A percentile compares a stretch with the other conserved stretches of the same genome.
These are phyloP conservation scores for Oleoguttula mirabilis DNA, from an alignment of 495 filamentous ascomycete genomes.

Conservation along the genomic window DNA sequence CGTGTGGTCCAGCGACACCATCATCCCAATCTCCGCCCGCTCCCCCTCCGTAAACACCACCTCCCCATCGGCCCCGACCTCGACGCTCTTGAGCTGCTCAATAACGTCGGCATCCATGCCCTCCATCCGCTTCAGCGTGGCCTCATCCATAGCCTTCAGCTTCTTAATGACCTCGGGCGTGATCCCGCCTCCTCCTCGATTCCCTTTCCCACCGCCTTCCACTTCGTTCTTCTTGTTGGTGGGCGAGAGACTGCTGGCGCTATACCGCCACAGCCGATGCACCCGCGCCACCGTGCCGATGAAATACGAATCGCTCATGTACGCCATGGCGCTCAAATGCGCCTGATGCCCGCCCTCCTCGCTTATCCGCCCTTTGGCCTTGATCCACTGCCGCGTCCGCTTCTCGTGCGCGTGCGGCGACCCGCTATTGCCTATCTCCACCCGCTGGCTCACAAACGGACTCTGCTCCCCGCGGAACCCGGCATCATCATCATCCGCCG, in stretches of 20 bases:
- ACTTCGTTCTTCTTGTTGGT: slow-evolving; percentile 20
- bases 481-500: slow-evolving; percentile 6
- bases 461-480: slow-evolving; percentile 24
- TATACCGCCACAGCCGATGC: slow-evolving; percentile 58
- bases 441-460: slow-evolving; percentile 47
- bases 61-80: slow-evolving; percentile 22
- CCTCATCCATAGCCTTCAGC: slow-evolving; percentile 11
- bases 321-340: slow-evolving; percentile 77
- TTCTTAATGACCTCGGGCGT: slow-evolving; percentile 33
- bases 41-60: slow-evolving; percentile 6
- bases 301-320: slow-evolving; percentile 84
- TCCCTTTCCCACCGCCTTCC: too few relatives aligned
- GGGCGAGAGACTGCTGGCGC: slow-evolving; percentile 20
- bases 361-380: slow-evolving; percentile 61
- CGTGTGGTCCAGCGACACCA: slow-evolving; percentile 86
- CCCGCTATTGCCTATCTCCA: slow-evolving; percentile 39
- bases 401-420: slow-evolving; percentile 48
- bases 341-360: slow-evolving; percentile 60
- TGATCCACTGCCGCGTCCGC: slow-evolving; percentile 64
- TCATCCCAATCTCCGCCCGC: slow-evolving; percentile 66
- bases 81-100: slow-evolving; percentile 3
- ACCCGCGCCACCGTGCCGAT: slow-evolving; percentile 74
- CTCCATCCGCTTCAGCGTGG: slow-evolving; percentile 27
- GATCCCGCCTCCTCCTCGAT: too few relatives aligned
- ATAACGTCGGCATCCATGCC: slow-evolving; percentile 25